Evolutionary conservation across 2,329 filamentous ascomycete species (phyloP).

Genomic region (Aspergillus terreus): DNA sequence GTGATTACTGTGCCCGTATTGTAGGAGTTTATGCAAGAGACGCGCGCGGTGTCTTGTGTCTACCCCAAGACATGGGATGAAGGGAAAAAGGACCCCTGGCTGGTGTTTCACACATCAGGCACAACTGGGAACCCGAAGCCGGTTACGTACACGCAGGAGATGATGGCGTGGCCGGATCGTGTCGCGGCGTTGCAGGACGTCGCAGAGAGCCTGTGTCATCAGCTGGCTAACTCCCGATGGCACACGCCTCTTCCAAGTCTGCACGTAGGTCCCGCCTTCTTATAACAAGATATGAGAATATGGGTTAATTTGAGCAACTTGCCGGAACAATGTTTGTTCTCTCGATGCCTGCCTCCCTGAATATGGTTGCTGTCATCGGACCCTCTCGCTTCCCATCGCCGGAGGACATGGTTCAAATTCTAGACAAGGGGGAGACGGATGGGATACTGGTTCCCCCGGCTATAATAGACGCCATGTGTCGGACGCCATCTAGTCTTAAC

Average conservation of each 20-base stretch:
- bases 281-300: background rate
- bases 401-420: slow-evolving; percentile 11
- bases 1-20: slow-evolving; percentile 12
- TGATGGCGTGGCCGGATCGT: slow-evolving; percentile 14
- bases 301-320: slow-evolving; percentile 7
- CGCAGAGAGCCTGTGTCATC: slow-evolving; percentile 8
- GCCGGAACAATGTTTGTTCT: slow-evolving; percentile 18
- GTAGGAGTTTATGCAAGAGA: slow-evolving; percentile 14
- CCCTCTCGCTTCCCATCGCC: slow-evolving; percentile 13
- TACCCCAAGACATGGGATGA: slow-evolving; percentile 25
- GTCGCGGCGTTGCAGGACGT: slow-evolving; percentile 7
- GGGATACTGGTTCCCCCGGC: slow-evolving; percentile 17
- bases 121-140: slow-evolving; percentile 24
- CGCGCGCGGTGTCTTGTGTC: slow-evolving; percentile 6
- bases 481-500: slow-evolving; percentile 7
- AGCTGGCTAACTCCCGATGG: slow-evolving; percentile 12
- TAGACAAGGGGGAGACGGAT: slow-evolving; percentile 14
- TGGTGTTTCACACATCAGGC: slow-evolving; percentile 26
- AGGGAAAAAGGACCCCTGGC: slow-evolving; percentile 23
- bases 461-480: slow-evolving; percentile 21
- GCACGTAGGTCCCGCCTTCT: slow-evolving; percentile 12
- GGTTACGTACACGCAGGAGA: slow-evolving; percentile 19
- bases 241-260: slow-evolving; percentile 21
- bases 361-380: slow-evolving; percentile 16
- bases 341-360: slow-evolving; percentile 12